A percentile compares a stretch with the other conserved stretches of the same genome.
Evolutionary conservation across 345 rosid species (phyloP).

Genomic region (Sapria himalayana): DNA sequence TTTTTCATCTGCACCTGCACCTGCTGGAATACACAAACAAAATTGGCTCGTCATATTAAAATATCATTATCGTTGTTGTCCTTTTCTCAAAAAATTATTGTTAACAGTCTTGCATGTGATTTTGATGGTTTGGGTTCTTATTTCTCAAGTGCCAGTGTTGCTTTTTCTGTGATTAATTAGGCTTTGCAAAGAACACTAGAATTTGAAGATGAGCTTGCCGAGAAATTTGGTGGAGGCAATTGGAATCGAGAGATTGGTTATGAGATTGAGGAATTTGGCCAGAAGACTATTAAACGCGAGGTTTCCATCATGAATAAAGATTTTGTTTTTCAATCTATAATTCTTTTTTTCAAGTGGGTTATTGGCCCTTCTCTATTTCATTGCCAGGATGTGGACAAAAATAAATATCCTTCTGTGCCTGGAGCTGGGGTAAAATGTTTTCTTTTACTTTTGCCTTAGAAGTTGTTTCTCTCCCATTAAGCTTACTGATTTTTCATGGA

Average conservation of each 20-base stretch:
- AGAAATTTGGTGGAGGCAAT: constrained; percentile 80
- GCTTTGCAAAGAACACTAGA: constrained; percentile 64
- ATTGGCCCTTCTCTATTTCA: constrained; percentile 8
- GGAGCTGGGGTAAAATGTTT: constrained; percentile 74
- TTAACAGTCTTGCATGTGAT: too few relatives aligned
- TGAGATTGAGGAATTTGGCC: constrained; percentile 76
- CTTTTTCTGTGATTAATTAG: constrained; percentile 1
- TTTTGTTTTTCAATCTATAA: not conserved
- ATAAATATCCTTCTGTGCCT: constrained; percentile 61
- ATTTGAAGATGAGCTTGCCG: constrained; percentile 88
- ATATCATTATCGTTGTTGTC: too few relatives aligned
- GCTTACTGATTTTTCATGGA: too few relatives aligned
- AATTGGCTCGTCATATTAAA: too few relatives aligned
- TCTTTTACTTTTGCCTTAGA: constrained; percentile 2
- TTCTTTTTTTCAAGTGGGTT: not conserved
- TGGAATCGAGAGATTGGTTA: constrained; percentile 36
- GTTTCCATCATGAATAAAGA: not conserved
- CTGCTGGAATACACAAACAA: too few relatives aligned
- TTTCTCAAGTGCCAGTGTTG: constrained; percentile 1
- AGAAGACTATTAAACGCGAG: constrained; percentile 26
- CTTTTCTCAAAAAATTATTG: too few relatives aligned
- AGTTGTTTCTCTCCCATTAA: too few relatives aligned
- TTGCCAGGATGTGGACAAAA: constrained; percentile 54
- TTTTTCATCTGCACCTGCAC: too few relatives aligned
- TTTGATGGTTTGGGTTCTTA: too few relatives aligned